A percentile compares a stretch with the other conserved stretches of the same genome.
Conservation (phyloP, 495 filamentous ascomycete species). For the Penicillium antarcticum region DNA sequence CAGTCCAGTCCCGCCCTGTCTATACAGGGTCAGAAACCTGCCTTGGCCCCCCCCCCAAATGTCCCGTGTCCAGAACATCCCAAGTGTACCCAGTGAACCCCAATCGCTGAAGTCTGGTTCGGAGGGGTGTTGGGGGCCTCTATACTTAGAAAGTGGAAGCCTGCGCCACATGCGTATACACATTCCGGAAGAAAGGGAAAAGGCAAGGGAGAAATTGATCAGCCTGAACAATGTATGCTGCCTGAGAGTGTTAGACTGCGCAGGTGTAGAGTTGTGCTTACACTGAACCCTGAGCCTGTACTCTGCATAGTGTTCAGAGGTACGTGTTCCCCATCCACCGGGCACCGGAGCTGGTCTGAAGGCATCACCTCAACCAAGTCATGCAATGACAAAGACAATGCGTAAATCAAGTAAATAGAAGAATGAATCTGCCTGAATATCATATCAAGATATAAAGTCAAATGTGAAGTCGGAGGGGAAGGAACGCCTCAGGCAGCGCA, state of each 20-base stretch:
- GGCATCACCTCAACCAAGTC: conserved; percentile 2
- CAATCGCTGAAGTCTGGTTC: background rate
- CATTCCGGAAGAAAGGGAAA: background rate
- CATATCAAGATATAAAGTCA: background rate
- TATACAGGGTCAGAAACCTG: too few species aligned
- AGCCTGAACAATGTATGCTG: conserved; percentile 1
- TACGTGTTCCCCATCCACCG: conserved; percentile 8
- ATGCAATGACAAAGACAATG: too few species aligned
- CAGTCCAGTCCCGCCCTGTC: too few species aligned
- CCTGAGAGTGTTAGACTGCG: background rate
- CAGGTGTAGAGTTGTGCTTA: background rate
- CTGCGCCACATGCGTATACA: background rate
- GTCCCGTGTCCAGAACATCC: background rate
- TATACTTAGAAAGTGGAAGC: conserved; percentile 30
- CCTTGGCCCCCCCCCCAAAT: background rate
- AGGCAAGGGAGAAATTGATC: background rate
- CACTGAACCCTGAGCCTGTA: too few species aligned
- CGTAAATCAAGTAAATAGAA: too few species aligned
- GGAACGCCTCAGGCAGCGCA: conserved; percentile 18
- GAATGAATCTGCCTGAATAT: conserved; percentile 12
- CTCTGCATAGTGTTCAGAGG: background rate
- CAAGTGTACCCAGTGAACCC: background rate
- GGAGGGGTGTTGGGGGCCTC: conserved; percentile 7
- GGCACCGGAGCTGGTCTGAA: conserved; percentile 2
- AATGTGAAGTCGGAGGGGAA: conserved; percentile 13